A percentile compares a stretch with the other conserved stretches of the same genome.
Evolutionary conservation across 2,329 filamentous ascomycete species (phyloP).

Genomic region (Aspergillaceae sp.): DNA sequence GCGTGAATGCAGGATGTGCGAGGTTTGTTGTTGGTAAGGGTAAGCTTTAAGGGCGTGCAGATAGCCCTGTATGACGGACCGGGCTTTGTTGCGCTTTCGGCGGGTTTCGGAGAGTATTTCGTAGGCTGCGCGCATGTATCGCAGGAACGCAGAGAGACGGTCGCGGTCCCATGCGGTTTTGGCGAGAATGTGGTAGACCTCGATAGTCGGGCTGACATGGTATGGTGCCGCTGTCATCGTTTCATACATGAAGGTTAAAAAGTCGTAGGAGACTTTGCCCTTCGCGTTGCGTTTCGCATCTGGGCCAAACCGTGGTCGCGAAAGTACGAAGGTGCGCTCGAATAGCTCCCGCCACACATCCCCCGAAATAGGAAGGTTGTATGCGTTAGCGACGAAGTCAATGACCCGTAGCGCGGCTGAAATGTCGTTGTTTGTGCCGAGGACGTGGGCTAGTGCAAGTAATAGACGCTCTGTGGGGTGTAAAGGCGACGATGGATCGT

Average conservation of each 20-base stretch:
- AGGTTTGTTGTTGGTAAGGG: slow-evolving; percentile 2
- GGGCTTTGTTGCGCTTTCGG: slow-evolving; percentile 17
- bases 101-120: slow-evolving; percentile 21
- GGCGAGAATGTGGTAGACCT: slow-evolving; percentile 41
- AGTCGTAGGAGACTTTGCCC: slow-evolving; percentile 31
- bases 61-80: slow-evolving; percentile 16
- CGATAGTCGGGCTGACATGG: slow-evolving; percentile 48
- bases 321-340: slow-evolving; percentile 56
- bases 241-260: slow-evolving; percentile 49
- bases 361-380: slow-evolving; percentile 49
- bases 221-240: slow-evolving; percentile 53
- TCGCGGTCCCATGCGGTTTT: slow-evolving; percentile 18
- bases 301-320: slow-evolving; percentile 32
- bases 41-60: slow-evolving; percentile 8
- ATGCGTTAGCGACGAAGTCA: slow-evolving; percentile 53
- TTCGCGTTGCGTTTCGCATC: slow-evolving; percentile 16
- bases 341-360: slow-evolving; percentile 60
- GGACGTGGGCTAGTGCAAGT: slow-evolving; percentile 58
- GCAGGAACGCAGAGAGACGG: slow-evolving; percentile 15
- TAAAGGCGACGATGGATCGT: slow-evolving; percentile 45
- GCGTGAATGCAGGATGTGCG: slow-evolving; percentile 13
- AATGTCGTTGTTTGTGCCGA: slow-evolving; percentile 58
- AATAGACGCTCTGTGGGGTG: slow-evolving; percentile 53
- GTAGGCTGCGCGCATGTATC: slow-evolving; percentile 23
- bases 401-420: slow-evolving; percentile 51